Evolutionary conservation across 805 yeast genomes (phyloP).

Genomic region (Metschnikowia matae): DNA sequence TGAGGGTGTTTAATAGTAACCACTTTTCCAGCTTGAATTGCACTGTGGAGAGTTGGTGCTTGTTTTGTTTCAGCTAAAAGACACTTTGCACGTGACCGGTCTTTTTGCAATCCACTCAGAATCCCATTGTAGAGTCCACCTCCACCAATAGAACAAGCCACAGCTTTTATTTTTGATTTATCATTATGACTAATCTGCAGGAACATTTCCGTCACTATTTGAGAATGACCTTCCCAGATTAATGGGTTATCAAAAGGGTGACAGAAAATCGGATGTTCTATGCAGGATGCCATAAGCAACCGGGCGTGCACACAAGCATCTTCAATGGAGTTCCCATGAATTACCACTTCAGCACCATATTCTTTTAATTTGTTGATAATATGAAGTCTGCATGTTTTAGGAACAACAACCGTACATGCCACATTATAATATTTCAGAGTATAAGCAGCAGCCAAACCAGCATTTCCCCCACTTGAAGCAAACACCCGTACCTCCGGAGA

Average conservation of each 20-base stretch:
- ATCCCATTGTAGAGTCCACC: constrained; percentile 56
- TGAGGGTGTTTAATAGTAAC: constrained; percentile 43
- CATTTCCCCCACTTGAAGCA: constrained; percentile 56
- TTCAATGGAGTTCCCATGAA: constrained; percentile 44
- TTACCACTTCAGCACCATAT: constrained; percentile 49
- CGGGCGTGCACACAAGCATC: constrained; percentile 49
- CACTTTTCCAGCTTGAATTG: constrained; percentile 44
- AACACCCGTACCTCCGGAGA: constrained; percentile 40
- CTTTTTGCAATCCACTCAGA: constrained; percentile 36
- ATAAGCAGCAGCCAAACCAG: constrained; percentile 52
- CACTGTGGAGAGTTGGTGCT: constrained; percentile 53
- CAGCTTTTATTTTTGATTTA: constrained; percentile 32
- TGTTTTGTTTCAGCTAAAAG: constrained; percentile 57
- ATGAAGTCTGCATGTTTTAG: constrained; percentile 42
- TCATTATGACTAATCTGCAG: constrained; percentile 22
- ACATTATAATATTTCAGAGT: constrained; percentile 36
- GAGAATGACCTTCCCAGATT: constrained; percentile 54
- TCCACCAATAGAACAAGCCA: constrained; percentile 55
- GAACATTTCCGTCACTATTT: constrained; percentile 35
- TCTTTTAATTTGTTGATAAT: constrained; percentile 44
- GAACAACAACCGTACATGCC: constrained; percentile 61
- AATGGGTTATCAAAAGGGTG: constrained; percentile 51
- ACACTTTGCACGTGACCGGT: constrained; percentile 24
- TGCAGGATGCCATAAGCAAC: constrained; percentile 19
- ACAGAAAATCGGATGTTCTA: constrained; percentile 38